Evolutionary conservation across 495 filamentous ascomycete species (phyloP), one percentile per base, ranked within the genome.

Genomic region (Trichoderma parareesei): DNA sequence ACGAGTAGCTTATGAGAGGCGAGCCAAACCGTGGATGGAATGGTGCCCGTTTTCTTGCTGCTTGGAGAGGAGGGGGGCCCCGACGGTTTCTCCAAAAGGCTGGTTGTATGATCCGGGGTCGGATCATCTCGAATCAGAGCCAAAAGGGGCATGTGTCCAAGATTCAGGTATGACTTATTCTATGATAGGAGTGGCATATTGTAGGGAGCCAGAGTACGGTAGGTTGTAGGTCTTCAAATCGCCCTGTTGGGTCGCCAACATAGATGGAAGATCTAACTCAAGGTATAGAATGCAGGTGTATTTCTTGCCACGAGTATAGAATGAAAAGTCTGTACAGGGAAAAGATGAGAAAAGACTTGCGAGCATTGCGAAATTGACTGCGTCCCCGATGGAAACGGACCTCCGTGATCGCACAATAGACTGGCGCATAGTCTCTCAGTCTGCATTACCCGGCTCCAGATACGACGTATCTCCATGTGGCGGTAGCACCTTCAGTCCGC

Each of bases 101-200:
- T 57, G 53, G 37, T 57, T 35, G 53, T 27, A 57, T 57, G 53
- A 57, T 27, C 53, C 20, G 53, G 46, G 53, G 53, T 57, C 53
- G 37, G 53, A 57, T 57, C 53, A 57, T 37, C 53, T 27, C 27
- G 27, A 27, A 27, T 2, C 53, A 57, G 53, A 57, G 20, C 46
- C 8, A 27, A 37, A 37, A 27, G 33, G 53, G 53, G 53, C 5
- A 27, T 57, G 53, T 57, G 53, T 37, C 27, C 27, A 27, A 27
- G 2, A 27, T 27, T 27, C 27, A 2, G 27, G 27, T 27, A 27
- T 27, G 27, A 2, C 27, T 27, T 27, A 27, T 27, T 27, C 27
- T 27, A 27, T 2, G 27, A 27, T 27, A 27, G 27, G 27, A 27
- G 27, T 27, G 27, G 27, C 2, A 27, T 27, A 1, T 27, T 27